phyloP scores from a whole-genome alignment of 1,284 basidiomycete genomes.

The Malassezia caprae region DNA sequence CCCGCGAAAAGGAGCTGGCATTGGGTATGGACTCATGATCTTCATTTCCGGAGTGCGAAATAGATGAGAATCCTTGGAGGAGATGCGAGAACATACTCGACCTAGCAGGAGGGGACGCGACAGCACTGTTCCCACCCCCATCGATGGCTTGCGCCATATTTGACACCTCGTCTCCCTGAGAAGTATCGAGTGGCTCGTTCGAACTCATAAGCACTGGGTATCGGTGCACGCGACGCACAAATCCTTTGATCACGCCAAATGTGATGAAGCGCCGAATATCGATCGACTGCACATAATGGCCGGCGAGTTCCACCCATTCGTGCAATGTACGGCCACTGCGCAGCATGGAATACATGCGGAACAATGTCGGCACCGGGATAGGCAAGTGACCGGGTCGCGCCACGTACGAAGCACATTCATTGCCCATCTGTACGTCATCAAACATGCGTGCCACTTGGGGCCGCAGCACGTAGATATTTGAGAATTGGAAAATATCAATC shows the following conservation, averaged over 20 bases:
- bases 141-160: background rate
- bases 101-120: background rate
- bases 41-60: background rate
- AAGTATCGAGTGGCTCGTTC: background rate
- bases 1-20: background rate
- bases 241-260: conserved; percentile 98
- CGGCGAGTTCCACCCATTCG: conserved; percentile 76
- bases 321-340: conserved; percentile 71
- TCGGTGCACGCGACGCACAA: conserved; percentile 78
- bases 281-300: conserved; percentile 57
- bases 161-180: background rate
- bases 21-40: background rate
- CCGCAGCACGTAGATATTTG: conserved; percentile 86
- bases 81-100: background rate
- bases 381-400: conserved; percentile 58
- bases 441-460: conserved; percentile 75
- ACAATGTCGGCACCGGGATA: conserved; percentile 53
- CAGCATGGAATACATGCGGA: conserved; percentile 76
- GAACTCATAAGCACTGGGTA: conserved; percentile 63
- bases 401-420: conserved; percentile 82
- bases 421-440: conserved; percentile 66
- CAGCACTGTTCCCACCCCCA: background rate
- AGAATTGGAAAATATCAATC: conserved; percentile 84
- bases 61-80: background rate
- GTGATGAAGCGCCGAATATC: conserved; percentile 89